phyloP scores from a whole-genome alignment of 768 basidiomycete species.

The Coprinopsis sp. region DNA sequence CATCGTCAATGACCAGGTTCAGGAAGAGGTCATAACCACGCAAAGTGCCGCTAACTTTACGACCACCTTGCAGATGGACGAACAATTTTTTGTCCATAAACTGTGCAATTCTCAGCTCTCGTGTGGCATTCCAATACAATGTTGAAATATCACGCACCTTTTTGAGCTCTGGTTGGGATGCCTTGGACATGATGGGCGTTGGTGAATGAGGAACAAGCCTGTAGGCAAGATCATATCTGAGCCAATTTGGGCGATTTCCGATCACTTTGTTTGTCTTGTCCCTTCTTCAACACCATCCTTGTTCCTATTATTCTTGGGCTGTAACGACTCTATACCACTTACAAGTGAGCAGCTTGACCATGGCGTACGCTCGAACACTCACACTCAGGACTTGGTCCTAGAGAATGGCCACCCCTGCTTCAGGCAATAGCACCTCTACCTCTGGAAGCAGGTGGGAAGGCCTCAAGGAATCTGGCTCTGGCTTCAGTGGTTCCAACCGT shows the following conservation, averaged over 20 bases:
- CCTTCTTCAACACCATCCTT: too few relatives aligned
- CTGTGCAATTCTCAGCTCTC: slow-evolving; percentile 34
- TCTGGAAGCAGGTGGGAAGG: slow-evolving; percentile 45
- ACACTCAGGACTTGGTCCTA: slow-evolving; percentile 17
- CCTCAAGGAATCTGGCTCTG: slow-evolving; percentile 42
- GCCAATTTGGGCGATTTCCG: slow-evolving; percentile 14
- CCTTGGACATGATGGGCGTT: slow-evolving; percentile 69
- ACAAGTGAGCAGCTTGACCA: background rate
- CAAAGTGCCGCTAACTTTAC: slow-evolving; percentile 91
- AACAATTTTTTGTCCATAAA: slow-evolving; percentile 99
- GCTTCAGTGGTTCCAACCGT: slow-evolving; percentile 40
- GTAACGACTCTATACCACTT: background rate
- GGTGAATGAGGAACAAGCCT: slow-evolving; percentile 2
- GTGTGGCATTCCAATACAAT: background rate
- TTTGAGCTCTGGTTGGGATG: slow-evolving; percentile 96
- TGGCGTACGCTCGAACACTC: background rate
- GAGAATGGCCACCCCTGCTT: slow-evolving; percentile 23
- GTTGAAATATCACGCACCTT: slow-evolving; percentile 55
- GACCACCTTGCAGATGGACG: slow-evolving; percentile 88
- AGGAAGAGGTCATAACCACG: slow-evolving; percentile 98
- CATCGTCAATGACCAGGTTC: slow-evolving; percentile 96
- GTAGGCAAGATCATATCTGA: slow-evolving; percentile 3
- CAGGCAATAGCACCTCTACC: slow-evolving; percentile 28
- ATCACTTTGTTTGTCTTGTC: slow-evolving; percentile 2
- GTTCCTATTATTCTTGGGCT: background rate